Conservation (phyloP, 2,329 filamentous ascomycete genomes). For the Parasarocladium wereldwijsianum region DNA sequence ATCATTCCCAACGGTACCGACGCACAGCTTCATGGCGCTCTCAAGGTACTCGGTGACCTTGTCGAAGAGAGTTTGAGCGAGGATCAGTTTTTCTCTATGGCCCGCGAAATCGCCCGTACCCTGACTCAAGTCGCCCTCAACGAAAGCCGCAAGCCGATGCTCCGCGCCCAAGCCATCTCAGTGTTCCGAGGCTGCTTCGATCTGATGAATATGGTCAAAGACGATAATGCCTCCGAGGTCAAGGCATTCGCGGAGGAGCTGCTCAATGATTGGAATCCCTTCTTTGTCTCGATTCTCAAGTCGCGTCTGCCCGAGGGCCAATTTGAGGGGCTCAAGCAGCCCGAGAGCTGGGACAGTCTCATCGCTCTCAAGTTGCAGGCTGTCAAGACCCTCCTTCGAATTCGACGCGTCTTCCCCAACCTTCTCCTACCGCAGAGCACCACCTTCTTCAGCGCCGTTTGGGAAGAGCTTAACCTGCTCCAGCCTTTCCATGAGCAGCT, state of each 20-base stretch:
- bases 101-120: constrained; percentile 68
- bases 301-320: constrained; percentile 53
- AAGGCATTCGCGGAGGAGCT: constrained; percentile 82
- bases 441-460: constrained; percentile 70
- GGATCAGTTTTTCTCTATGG: constrained; percentile 86
- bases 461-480: constrained; percentile 70
- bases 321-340: constrained; percentile 28
- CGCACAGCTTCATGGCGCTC: constrained; percentile 70
- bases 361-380: constrained; percentile 84
- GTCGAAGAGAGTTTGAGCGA: constrained; percentile 90
- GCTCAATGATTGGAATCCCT: constrained; percentile 72
- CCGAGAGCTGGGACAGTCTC: constrained; percentile 63
- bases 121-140: constrained; percentile 73
- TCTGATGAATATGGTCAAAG: constrained; percentile 90
- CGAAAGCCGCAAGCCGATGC: constrained; percentile 54
- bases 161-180: constrained; percentile 74
- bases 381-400: constrained; percentile 86
- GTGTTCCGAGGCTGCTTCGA: constrained; percentile 90
- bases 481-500: constrained; percentile 63
- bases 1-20: constrained; percentile 66
- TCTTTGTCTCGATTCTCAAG: constrained; percentile 71
- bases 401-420: constrained; percentile 69
- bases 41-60: constrained; percentile 77
- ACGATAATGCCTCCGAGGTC: constrained; percentile 76
- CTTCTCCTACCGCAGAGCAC: constrained; percentile 73